Conservation (phyloP, 257 asterid genomes). For the Solanum gandarillasii region DNA sequence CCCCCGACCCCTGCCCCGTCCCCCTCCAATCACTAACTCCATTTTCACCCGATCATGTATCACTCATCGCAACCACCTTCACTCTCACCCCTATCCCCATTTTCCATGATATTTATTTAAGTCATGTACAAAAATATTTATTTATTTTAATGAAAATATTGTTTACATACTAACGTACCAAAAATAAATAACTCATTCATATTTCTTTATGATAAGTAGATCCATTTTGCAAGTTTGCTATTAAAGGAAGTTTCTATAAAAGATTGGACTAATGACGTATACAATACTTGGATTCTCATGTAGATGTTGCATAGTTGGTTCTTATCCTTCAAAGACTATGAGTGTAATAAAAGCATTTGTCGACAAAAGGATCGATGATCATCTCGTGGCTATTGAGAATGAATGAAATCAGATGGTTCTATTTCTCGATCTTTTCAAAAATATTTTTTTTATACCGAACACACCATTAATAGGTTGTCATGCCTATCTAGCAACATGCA, state of each 20-base stretch:
- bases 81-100: background rate
- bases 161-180: no score
- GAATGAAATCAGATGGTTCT: no score
- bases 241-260: no score
- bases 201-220: no score
- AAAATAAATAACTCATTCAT: no score
- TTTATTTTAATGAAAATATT: no score
- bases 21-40: background rate
- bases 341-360: no score
- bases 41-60: background rate
- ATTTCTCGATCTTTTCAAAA: background rate
- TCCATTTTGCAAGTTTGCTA: background rate
- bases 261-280: background rate
- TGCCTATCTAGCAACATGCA: background rate
- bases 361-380: no score
- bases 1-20: background rate
- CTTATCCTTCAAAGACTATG: no score
- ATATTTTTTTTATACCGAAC: background rate
- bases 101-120: no score
- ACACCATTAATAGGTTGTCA: background rate
- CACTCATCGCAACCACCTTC: background rate
- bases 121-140: background rate
- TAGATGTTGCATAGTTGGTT: background rate
- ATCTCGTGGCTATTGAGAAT: no score
- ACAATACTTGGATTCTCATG: background rate